Evolutionary conservation across 2,329 filamentous ascomycete genomes (phyloP), one percentile per base, ranked within the genome.

Genomic region (Talaromyces rugulosus): DNA sequence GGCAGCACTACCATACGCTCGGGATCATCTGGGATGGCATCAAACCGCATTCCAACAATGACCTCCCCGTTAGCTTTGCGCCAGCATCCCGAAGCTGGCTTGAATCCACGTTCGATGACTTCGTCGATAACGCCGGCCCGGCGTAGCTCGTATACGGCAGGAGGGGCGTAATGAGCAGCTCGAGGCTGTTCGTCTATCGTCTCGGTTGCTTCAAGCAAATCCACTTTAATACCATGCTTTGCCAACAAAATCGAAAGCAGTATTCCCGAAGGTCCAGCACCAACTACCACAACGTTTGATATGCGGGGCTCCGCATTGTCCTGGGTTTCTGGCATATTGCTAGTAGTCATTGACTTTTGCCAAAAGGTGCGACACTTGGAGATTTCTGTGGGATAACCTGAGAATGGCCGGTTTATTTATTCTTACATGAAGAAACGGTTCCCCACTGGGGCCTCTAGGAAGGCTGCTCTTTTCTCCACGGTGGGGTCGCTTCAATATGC

Each of bases 111-210:
- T 8, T 70, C 68, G 27, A 76, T 75, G 14, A 83, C 74, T 66
- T 82, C 78, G n/a, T 81, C 79, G 18, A 88, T 74, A 11, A 88
- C 80, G 0, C 86, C 86, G 0, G 86, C 86, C n/a, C 83, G 80
- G 47, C 77, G 70, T 56, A 89, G 79, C 62, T 86, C 85, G 44
- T 82, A 82, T 51, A 85, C 81, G 1, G 85, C 85, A 0, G 85
- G 80, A 0, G 83, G 78, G 3, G 82, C 84, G 69, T 87, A 88
- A 71, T 87, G 84, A 2, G 85, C 83, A 14, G 86, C 86, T 31
- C 86, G 83, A 0, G 86, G 86, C 62, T 85, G 84, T 62, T 82
- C 77, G 74, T 87, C 84, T 53, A 88, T 77, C 59, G 81, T 75
- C 30, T 78, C 70, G 1, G 81, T 78, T 2, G 81, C 81, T 67